Base-by-base conservation (phyloP, 768 basidiomycete genomes). In the Hygrocybe punicea region DNA sequence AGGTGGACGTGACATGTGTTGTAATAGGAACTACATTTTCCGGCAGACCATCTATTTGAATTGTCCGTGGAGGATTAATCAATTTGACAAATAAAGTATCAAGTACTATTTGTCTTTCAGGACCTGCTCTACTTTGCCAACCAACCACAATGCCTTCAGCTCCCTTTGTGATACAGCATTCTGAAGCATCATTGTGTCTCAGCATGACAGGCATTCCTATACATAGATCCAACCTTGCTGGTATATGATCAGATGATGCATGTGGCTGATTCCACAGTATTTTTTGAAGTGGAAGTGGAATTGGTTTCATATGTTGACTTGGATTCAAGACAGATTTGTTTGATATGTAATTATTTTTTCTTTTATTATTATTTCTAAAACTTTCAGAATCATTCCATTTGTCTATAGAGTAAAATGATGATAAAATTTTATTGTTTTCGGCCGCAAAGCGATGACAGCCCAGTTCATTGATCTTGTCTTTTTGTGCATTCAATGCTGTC, bases 181-280 rank as follows among this genome's bases (percentile, higher is more conserved):
- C 29, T 29, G 29, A 4, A 29, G 29, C 29, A 2, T 10, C 49
- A 60, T 75, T 75, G 40, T 67, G 29, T 34, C 66, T 39, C 10
- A 75, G 67, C 59, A 74, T 69, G 2, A 74, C 65, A 24, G 75
- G 76, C 56, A 73, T 60, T 0, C 70, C 72, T 29, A 65, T 25
- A 61, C 71, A 72, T 13, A 75, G 36, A 0, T 62, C 58, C 2
- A 78, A 57, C 39, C 70, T 69, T 2, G 65, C 68, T 19, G 73
- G 64, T 14, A 66, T 56, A 51, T 63, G 53, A 19, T 71, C 39
- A 21, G 63, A 23, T 13, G 29, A 48, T 11, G 8, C 56, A n/a
- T 14, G 19, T 19, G 34, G 19, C 46, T 57, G 21, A 24, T 45
- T 21, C 45, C 47, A 42, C 33, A 48, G 42, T 34, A 33, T 24